Conservation (phyloP, 257 asterid species). For the Prunella vulgaris region DNA sequence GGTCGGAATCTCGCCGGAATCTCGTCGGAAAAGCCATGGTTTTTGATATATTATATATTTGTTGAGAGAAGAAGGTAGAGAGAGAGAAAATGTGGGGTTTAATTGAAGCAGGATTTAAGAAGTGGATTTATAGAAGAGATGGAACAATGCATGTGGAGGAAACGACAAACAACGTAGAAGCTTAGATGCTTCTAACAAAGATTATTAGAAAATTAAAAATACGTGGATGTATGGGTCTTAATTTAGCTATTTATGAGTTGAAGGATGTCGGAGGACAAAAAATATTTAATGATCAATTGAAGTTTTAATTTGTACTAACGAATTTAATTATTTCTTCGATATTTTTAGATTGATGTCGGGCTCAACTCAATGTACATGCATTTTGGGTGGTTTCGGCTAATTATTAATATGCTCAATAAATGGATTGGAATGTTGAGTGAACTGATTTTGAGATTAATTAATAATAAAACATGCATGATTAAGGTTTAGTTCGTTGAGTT, state of each 20-base stretch:
- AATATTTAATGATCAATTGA: background rate
- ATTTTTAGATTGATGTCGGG: background rate
- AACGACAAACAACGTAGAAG: conserved; percentile 49
- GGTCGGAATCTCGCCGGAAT: too few species aligned
- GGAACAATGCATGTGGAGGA: conserved; percentile 35
- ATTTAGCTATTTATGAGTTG: conserved; percentile 21
- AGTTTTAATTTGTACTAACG: background rate
- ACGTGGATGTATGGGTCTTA: conserved; percentile 18
- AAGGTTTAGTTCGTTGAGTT: background rate
- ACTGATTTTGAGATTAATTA: background rate
- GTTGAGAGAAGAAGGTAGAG: background rate
- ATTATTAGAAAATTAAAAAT: conserved; percentile 2
- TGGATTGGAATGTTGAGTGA: background rate
- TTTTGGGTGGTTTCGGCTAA: background rate
- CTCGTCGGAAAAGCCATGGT: conserved; percentile 29
- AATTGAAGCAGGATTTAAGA: background rate
- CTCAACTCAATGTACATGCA: background rate
- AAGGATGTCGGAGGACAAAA: conserved; percentile 41
- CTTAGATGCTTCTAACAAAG: conserved; percentile 43
- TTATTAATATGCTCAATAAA: background rate
- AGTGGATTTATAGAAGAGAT: conserved; percentile 14
- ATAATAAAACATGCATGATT: background rate
- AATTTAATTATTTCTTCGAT: background rate
- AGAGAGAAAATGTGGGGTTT: background rate
- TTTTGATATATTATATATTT: background rate